phyloP scores from a whole-genome alignment of 371 early-diverging fungal genomes.

The Batrachochytrium dendrobatidis region DNA sequence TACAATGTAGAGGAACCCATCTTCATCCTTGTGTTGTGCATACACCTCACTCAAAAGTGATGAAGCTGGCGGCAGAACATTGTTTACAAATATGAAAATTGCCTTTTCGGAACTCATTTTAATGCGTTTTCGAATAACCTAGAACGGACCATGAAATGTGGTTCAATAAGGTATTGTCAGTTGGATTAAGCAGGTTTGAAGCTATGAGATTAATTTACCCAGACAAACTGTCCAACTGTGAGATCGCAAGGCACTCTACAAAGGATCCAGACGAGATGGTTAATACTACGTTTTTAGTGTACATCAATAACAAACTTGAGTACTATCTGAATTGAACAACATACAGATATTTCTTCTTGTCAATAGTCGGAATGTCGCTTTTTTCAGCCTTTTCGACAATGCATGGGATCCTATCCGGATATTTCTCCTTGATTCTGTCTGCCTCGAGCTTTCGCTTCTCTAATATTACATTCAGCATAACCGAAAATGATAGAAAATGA shows the following conservation, averaged over 20 bases:
- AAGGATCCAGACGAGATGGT: background rate
- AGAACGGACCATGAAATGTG: background rate
- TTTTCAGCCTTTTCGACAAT: constrained; percentile 88
- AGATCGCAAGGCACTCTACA: constrained; percentile 80
- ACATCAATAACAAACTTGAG: background rate
- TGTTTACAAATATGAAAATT: constrained; percentile 96
- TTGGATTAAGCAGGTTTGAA: background rate
- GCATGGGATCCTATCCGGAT: constrained; percentile 96
- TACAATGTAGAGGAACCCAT: constrained; percentile 79
- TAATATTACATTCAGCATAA: constrained; percentile 32
- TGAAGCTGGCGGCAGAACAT: constrained; percentile 74
- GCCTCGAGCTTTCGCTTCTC: constrained; percentile 95
- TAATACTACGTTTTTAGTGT: too few relatives aligned
- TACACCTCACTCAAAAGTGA: constrained; percentile 84
- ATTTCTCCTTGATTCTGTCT: constrained; percentile 90
- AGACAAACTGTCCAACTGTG: constrained; percentile 96
- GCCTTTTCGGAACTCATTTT: constrained; percentile 83
- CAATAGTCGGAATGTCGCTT: constrained; percentile 88
- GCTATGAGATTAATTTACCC: constrained; percentile 45
- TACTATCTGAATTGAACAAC: background rate
- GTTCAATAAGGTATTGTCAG: background rate
- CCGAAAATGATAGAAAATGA: background rate
- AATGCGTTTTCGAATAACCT: constrained; percentile 33
- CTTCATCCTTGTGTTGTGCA: constrained; percentile 91
- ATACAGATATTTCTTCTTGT: constrained; percentile 93